Percentiles rank a stretch among this genome's conserved stretches.
Evolutionary conservation across 2,329 filamentous ascomycete species (phyloP).

Genomic region (Alternaria rosae): DNA sequence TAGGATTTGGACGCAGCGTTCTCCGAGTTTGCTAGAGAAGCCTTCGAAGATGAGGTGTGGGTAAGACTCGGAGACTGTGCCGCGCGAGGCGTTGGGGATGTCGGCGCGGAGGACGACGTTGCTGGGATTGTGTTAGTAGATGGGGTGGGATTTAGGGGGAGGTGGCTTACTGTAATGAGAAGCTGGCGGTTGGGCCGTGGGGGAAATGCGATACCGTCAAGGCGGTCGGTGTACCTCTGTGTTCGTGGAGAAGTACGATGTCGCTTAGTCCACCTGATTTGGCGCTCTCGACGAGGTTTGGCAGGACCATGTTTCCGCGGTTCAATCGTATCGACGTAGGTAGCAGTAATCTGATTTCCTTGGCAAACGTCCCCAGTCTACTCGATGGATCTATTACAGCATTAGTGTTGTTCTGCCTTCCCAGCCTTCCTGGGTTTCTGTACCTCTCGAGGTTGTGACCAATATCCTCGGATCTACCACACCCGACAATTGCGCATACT

Average conservation of each 20-base stretch:
- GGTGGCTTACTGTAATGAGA: slow-evolving; percentile 70
- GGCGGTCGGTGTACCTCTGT: slow-evolving; percentile 86
- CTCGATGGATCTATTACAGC: slow-evolving; percentile 3
- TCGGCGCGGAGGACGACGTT: slow-evolving; percentile 94
- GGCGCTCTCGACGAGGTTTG: slow-evolving; percentile 83
- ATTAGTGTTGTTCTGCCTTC: background rate
- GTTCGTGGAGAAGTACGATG: slow-evolving; percentile 78
- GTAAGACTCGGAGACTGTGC: slow-evolving; percentile 60
- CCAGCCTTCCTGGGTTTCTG: fast-evolving
- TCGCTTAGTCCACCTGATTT: slow-evolving; percentile 83
- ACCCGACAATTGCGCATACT: slow-evolving; percentile 90
- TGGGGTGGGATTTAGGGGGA: background rate
- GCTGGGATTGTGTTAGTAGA: slow-evolving; percentile 9
- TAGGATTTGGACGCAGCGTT: slow-evolving; percentile 84
- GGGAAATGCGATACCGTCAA: slow-evolving; percentile 87
- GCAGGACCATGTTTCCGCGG: slow-evolving; percentile 86
- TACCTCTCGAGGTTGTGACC: slow-evolving; percentile 86
- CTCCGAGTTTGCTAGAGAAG: slow-evolving; percentile 81
- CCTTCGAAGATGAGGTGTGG: slow-evolving; percentile 96
- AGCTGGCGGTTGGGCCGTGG: slow-evolving; percentile 86
- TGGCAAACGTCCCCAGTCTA: slow-evolving; percentile 86
- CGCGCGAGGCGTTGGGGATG: slow-evolving; percentile 85
- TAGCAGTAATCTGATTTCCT: slow-evolving; percentile 84
- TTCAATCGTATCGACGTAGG: slow-evolving; percentile 90
- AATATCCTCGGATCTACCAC: slow-evolving; percentile 88